These are phyloP conservation scores for Theobroma cacao DNA, from an alignment of 345 rosid genomes.

Conservation along the genomic window DNA sequence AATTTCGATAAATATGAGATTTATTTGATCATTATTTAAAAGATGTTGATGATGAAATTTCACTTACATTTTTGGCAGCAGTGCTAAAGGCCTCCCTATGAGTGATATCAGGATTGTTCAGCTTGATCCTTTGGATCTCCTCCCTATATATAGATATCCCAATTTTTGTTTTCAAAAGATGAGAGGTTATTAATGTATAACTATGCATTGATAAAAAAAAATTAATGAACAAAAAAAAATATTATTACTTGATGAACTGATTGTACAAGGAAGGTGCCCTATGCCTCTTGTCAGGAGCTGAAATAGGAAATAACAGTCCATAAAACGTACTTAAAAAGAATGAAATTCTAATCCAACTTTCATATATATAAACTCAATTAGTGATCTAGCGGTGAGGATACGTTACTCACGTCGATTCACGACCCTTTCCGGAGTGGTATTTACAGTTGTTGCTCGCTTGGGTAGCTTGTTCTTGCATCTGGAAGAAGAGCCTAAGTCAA, in stretches of 20 bases:
- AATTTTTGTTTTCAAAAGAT: neutral
- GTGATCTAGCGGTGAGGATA: neutral
- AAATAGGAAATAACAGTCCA: neutral
- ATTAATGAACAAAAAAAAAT: neutral
- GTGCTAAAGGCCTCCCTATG: conserved; percentile 73
- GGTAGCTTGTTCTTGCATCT: conserved; percentile 14
- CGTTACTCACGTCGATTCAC: conserved; percentile 21
- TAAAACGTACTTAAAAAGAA: neutral
- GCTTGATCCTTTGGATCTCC: conserved; percentile 68
- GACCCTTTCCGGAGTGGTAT: conserved; percentile 10
- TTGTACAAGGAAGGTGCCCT: conserved; percentile 27
- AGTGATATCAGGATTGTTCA: conserved; percentile 57
- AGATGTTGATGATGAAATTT: neutral
- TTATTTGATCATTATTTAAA: neutral
- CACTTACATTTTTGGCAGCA: conserved; percentile 64
- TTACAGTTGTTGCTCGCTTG: neutral
- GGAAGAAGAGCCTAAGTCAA: conserved; percentile 23
- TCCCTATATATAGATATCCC: conserved; percentile 32
- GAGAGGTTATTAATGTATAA: neutral
- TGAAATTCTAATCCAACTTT: neutral
- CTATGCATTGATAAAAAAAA: neutral
- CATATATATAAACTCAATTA: neutral
- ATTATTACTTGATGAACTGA: conserved; percentile 23
- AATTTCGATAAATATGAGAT: neutral
- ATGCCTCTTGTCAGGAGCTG: conserved; percentile 26